Evolutionary conservation across 176 grass and related monocot genomes (phyloP), one percentile per base, ranked within the genome.

Genomic region (Ensete glaucum): DNA sequence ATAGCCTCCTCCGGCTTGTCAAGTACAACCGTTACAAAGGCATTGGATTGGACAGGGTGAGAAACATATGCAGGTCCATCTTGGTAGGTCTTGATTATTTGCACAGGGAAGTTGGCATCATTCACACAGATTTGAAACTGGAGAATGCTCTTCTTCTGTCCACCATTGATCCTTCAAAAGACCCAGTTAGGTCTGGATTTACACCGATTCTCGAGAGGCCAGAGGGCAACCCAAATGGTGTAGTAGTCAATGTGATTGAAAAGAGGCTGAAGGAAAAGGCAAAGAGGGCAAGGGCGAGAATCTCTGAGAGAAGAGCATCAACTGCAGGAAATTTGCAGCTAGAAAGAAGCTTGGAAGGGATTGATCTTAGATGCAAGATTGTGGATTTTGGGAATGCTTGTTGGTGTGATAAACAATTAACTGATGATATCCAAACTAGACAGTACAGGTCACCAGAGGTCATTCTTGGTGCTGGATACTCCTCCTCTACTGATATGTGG

Each of bases 321-420:
- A 62, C 69, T 76, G 82, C 34, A 26, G 90, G 83, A 57, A 65
- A 73, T 69, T 79, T 82, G 4, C 77, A 60, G 16, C 24, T 64
- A 64, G 86, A 94, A 82, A 91, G 95, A 52, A 94, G 82, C 69
- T 91, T 99, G 76, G 88, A 93, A 74, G 90, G 82, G 78, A 99
- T 99, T 72, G 84, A 99, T 73, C 79, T 99, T 74, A 80, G 78
- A 85, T 99, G 90, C 63, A 99, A 99, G 88, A 86, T 99, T 82
- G 95, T 99, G 60, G 95, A 99, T 79, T 91, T 99, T 72, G 95
- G 95, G 66, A 99, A 99, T 79, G 95, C 95, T 78, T 99, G 95
- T 78, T 99, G 88, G 88, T 84, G 72, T 63, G 81, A 94, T 82
- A 99, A 91, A 68, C 88, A 94, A 68, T 99, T 89, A 81, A 93